Conservation (phyloP, 2,329 filamentous ascomycete genomes). For the Trichoderma koningii region DNA sequence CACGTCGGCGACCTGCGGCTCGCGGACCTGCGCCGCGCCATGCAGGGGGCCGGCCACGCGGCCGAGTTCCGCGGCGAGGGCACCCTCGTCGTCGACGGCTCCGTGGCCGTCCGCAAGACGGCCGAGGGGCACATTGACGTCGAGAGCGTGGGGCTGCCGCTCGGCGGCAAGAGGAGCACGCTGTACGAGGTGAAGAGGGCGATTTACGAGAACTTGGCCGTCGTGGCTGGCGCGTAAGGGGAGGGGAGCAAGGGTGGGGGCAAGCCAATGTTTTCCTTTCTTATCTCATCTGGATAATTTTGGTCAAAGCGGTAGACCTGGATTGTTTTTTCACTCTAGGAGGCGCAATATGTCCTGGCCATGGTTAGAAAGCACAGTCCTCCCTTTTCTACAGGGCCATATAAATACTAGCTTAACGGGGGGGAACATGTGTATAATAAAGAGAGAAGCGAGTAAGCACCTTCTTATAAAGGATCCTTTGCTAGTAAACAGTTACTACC, state of each 20-base stretch:
- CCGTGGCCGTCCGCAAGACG: slow-evolving; percentile 85
- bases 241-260: not conserved
- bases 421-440: slow-evolving; percentile 9
- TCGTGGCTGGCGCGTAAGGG: slow-evolving; percentile 74
- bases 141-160: slow-evolving; percentile 66
- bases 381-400: not conserved
- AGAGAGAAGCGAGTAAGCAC: too few relatives aligned
- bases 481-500: too few relatives aligned
- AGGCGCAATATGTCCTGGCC: not conserved
- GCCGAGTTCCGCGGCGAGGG: slow-evolving; percentile 95
- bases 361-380: not conserved
- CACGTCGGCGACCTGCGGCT: slow-evolving; percentile 92
- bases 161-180: slow-evolving; percentile 55
- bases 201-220: slow-evolving; percentile 91
- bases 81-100: slow-evolving; percentile 83
- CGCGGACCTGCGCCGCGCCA: slow-evolving; percentile 80
- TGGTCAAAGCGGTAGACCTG: not conserved
- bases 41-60: slow-evolving; percentile 78
- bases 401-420: not conserved
- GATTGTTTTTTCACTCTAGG: too few relatives aligned
- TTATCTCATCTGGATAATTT: not conserved
- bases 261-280: not conserved
- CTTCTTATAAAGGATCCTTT: too few relatives aligned
- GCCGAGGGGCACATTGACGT: slow-evolving; percentile 85
- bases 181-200: slow-evolving; percentile 87